Conservation (phyloP, 768 basidiomycete species). For the Fomitopsis serialis region DNA sequence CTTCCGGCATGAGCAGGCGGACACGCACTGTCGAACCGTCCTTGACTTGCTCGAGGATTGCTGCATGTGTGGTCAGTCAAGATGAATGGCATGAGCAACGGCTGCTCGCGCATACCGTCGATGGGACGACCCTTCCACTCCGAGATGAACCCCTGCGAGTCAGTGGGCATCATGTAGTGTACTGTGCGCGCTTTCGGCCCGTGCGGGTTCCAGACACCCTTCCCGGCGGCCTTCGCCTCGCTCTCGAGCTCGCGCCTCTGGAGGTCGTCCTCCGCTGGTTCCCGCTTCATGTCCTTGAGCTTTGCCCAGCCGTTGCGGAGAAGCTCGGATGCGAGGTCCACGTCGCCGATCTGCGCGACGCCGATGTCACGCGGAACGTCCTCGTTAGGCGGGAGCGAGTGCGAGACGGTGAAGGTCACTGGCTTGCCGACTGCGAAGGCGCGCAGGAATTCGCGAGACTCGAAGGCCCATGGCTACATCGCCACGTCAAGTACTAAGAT, state of each 20-base stretch:
- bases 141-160: constrained; percentile 82
- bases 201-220: constrained; percentile 84
- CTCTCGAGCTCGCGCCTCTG: constrained; percentile 69
- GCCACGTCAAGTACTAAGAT: not conserved
- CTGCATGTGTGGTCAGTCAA: constrained; percentile 30
- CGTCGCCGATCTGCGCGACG: constrained; percentile 62
- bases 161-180: constrained; percentile 82
- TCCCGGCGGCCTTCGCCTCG: constrained; percentile 68
- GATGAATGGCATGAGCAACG: not conserved
- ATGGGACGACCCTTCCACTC: constrained; percentile 91
- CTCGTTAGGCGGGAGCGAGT: constrained; percentile 73
- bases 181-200: constrained; percentile 67
- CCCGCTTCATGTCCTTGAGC: constrained; percentile 81
- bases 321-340: constrained; percentile 72
- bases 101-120: constrained; percentile 52
- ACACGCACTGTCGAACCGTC: constrained; percentile 90
- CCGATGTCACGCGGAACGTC: constrained; percentile 79
- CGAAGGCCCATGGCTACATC: constrained; percentile 80
- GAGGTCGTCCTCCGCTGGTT: constrained; percentile 73
- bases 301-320: constrained; percentile 91
- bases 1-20: constrained; percentile 82
- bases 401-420: constrained; percentile 76
- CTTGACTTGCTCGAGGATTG: constrained; percentile 88
- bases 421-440: constrained; percentile 85
- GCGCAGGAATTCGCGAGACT: constrained; percentile 89